These are phyloP conservation scores for Acer saccharum DNA, from an alignment of 345 rosid species.

Conservation along the genomic window DNA sequence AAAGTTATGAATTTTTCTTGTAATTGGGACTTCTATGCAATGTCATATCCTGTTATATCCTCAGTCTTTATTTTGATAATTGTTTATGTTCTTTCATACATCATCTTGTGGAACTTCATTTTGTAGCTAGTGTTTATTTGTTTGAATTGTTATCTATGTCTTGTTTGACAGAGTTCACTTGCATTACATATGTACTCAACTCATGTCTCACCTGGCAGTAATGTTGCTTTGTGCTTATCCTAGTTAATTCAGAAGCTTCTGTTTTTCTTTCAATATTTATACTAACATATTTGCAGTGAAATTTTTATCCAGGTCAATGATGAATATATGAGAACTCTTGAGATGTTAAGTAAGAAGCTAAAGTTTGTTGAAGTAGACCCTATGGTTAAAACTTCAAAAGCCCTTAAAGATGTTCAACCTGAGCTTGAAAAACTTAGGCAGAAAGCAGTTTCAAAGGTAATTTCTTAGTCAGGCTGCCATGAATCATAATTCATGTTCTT, in stretches of 20 bases:
- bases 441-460: conserved; percentile 94
- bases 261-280: conserved; percentile 3
- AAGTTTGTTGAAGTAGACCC: conserved; percentile 79
- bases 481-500: background rate
- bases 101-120: background rate
- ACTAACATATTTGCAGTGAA: conserved; percentile 26
- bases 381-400: conserved; percentile 78
- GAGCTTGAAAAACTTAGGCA: conserved; percentile 97
- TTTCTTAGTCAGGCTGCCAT: conserved; percentile 5
- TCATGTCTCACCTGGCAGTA: no score
- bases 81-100: background rate
- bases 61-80: background rate
- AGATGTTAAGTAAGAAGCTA: conserved; percentile 90
- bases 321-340: conserved; percentile 86
- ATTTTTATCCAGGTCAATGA: conserved; percentile 76
- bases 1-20: background rate
- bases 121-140: background rate
- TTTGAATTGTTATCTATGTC: background rate
- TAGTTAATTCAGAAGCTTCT: background rate
- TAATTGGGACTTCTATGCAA: background rate
- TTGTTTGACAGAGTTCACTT: background rate
- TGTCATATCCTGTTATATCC: background rate
- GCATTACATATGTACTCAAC: background rate
- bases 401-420: conserved; percentile 93
- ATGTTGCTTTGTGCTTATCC: conserved; percentile 8